Evolutionary conservation across 306 rosid species (phyloP).

Genomic region (Cyamopsis tetragonoloba): DNA sequence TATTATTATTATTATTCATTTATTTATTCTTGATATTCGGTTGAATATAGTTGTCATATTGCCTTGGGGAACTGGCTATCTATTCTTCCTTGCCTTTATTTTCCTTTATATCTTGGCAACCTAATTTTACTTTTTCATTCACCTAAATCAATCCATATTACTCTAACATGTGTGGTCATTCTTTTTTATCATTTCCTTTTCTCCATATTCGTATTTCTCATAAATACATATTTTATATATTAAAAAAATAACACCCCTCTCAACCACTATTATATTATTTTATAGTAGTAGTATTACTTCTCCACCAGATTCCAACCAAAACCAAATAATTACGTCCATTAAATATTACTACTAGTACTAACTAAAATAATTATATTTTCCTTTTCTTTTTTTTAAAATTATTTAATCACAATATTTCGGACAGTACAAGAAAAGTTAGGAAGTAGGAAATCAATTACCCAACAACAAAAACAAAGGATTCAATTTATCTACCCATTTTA

Average conservation of each 20-base stretch:
- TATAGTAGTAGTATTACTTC: slow-evolving; percentile 46
- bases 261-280: slow-evolving; percentile 58
- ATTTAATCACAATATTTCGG: slow-evolving; percentile 70
- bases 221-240: slow-evolving; percentile 23
- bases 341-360: slow-evolving; percentile 38
- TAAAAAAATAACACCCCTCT: slow-evolving; percentile 45
- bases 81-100: slow-evolving; percentile 39
- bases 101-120: slow-evolving; percentile 76
- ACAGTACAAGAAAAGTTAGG: no score
- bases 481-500: slow-evolving; percentile 53
- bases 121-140: slow-evolving; percentile 63
- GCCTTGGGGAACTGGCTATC: slow-evolving; percentile 39
- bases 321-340: slow-evolving; percentile 41
- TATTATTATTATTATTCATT: no score
- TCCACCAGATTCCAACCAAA: slow-evolving; percentile 76
- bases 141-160: slow-evolving; percentile 54
- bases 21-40: no score
- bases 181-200: slow-evolving; percentile 28
- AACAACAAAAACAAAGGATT: slow-evolving; percentile 46
- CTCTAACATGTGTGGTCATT: slow-evolving; percentile 38
- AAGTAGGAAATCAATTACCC: slow-evolving; percentile 65
- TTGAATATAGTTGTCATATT: slow-evolving; percentile 38
- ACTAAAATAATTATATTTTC: slow-evolving; percentile 38
- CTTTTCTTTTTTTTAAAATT: slow-evolving; percentile 31
- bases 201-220: slow-evolving; percentile 41